Conservation (phyloP, 2,329 filamentous ascomycete genomes). For the Epichloe coenophiala region DNA sequence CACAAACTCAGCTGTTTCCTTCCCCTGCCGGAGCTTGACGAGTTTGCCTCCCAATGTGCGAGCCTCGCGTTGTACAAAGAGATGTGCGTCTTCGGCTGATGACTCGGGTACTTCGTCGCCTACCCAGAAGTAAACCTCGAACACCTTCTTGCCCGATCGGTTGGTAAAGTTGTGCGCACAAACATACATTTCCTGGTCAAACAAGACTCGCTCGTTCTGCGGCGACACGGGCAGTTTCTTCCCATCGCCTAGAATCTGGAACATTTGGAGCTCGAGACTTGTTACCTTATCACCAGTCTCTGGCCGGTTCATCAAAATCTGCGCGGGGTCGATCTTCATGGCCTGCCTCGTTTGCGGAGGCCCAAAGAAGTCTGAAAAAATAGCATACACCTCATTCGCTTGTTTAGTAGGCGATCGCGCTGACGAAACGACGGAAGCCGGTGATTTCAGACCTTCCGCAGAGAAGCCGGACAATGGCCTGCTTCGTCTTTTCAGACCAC, state of each 20-base stretch:
- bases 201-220: conserved; percentile 77
- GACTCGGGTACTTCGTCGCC: conserved; percentile 64
- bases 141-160: conserved; percentile 44
- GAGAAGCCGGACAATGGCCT: conserved; percentile 11
- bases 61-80: conserved; percentile 64
- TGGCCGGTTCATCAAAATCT: conserved; percentile 52
- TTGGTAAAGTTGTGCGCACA: conserved; percentile 65
- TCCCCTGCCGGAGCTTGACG: conserved; percentile 62
- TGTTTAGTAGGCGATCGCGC: conserved; percentile 35
- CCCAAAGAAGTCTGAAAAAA: conserved; percentile 74
- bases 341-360: conserved; percentile 32
- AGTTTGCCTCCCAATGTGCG: conserved; percentile 58
- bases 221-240: conserved; percentile 59
- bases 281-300: conserved; percentile 44
- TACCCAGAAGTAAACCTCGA: conserved; percentile 79
- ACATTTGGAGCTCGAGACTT: conserved; percentile 62
- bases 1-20: conserved; percentile 73
- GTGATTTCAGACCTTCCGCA: conserved; percentile 8
- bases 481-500: not conserved
- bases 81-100: conserved; percentile 57
- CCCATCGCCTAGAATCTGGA: conserved; percentile 67
- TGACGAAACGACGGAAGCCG: conserved; percentile 19
- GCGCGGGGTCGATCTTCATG: conserved; percentile 58
- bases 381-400: conserved; percentile 31
- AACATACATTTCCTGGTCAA: conserved; percentile 82